These are phyloP conservation scores for Friedmanniomyces endolithicus DNA, from an alignment of 495 filamentous ascomycete species.

Conservation along the genomic window DNA sequence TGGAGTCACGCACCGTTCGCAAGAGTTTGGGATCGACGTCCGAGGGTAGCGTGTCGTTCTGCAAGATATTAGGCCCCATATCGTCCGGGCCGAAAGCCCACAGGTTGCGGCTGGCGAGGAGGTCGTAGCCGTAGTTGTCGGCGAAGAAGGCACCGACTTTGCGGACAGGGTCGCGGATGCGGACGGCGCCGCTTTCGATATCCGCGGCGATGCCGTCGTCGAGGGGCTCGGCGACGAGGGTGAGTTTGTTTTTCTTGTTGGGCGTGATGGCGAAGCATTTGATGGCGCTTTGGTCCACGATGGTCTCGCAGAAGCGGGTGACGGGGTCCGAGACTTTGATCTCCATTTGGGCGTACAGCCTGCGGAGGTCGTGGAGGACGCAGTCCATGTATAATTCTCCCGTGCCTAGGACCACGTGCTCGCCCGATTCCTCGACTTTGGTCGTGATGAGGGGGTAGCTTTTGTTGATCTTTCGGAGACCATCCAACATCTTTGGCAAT, in stretches of 20 bases:
- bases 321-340: slow-evolving; percentile 97
- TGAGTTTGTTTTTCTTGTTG: slow-evolving; percentile 99
- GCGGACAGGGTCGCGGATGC: slow-evolving; percentile 82
- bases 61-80: slow-evolving; percentile 86
- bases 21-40: slow-evolving; percentile 84
- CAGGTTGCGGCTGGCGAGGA: slow-evolving; percentile 84
- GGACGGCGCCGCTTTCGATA: slow-evolving; percentile 82
- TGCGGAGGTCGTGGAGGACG: slow-evolving; percentile 86
- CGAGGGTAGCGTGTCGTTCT: slow-evolving; percentile 87
- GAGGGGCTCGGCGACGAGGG: slow-evolving; percentile 91
- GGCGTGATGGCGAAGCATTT: slow-evolving; percentile 97
- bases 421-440: slow-evolving; percentile 97
- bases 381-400: slow-evolving; percentile 99
- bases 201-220: slow-evolving; percentile 92
- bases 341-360: slow-evolving; percentile 97
- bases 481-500: slow-evolving; percentile 98
- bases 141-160: slow-evolving; percentile 95
- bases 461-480: slow-evolving; percentile 92
- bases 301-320: slow-evolving; percentile 93
- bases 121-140: slow-evolving; percentile 93
- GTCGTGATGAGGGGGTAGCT: slow-evolving; percentile 90
- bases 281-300: slow-evolving; percentile 92
- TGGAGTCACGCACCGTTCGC: slow-evolving; percentile 75
- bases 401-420: slow-evolving; percentile 88
- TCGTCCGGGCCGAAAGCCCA: slow-evolving; percentile 99